Conservation (phyloP, 441 rosid species). For the Dalechampia spathulata region DNA sequence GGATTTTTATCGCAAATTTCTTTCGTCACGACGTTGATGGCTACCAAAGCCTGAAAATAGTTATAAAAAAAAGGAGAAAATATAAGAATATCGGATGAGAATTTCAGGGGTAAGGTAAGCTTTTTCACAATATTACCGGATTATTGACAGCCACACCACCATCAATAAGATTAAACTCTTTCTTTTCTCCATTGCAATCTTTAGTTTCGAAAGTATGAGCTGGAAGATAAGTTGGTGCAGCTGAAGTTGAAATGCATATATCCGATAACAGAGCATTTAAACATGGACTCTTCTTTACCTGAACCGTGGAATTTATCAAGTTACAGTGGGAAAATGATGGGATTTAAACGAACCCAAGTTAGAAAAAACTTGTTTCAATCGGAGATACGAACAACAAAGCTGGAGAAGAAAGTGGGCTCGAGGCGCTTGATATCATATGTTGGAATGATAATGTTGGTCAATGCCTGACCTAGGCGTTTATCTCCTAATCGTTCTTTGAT, state of each 20-base stretch:
- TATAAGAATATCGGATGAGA: too few species aligned
- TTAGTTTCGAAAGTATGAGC: conserved; percentile 41
- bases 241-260: too few species aligned
- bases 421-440: conserved; percentile 51
- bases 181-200: conserved; percentile 24
- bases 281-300: conserved; percentile 22
- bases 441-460: conserved; percentile 51
- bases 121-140: too few species aligned
- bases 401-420: conserved; percentile 56
- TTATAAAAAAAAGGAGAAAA: too few species aligned
- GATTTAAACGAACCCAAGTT: too few species aligned
- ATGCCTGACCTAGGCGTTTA: conserved; percentile 27
- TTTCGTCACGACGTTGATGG: conserved; percentile 29
- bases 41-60: conserved; percentile 29
- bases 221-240: conserved; percentile 59
- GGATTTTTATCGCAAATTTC: conserved; percentile 22
- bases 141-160: conserved; percentile 57
- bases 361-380: neutral
- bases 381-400: conserved; percentile 28
- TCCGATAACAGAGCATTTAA: conserved; percentile 41
- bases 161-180: conserved; percentile 47
- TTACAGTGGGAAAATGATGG: too few species aligned
- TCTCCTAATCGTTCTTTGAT: conserved; percentile 31
- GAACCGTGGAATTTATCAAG: too few species aligned
- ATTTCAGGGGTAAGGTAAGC: too few species aligned